Percentiles rank a stretch among this genome's conserved stretches.
Evolutionary conservation across 2,329 filamentous ascomycete genomes (phyloP).

Genomic region (Talaromyces sp.): DNA sequence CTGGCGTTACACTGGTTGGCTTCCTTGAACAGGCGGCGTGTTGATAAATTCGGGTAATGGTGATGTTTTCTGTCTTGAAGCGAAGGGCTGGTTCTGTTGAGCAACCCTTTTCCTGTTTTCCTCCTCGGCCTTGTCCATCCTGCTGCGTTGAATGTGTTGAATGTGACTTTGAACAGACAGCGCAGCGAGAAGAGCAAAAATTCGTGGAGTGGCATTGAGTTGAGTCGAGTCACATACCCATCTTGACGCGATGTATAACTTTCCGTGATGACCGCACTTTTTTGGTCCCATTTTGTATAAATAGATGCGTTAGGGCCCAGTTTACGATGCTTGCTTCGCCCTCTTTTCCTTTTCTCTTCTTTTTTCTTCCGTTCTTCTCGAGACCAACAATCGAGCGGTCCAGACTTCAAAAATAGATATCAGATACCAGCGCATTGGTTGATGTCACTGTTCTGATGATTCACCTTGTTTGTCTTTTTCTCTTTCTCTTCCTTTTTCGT

Average conservation of each 20-base stretch:
- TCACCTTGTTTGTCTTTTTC: not conserved
- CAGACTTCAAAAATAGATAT: not conserved
- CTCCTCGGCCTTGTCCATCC: not conserved
- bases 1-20: constrained; percentile 11
- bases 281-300: not conserved
- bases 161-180: not conserved
- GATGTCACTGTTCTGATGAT: not conserved
- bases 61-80: constrained; percentile 5
- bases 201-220: not conserved
- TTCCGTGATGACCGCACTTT: not conserved
- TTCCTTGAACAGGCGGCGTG: constrained; percentile 8
- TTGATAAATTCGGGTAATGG: constrained; percentile 4
- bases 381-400: not conserved
- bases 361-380: not conserved
- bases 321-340: not conserved
- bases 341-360: not conserved
- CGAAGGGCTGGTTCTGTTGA: not conserved
- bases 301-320: not conserved
- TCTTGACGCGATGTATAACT: not conserved
- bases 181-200: not conserved
- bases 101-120: not conserved
- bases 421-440: not conserved
- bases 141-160: not conserved
- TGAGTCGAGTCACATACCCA: not conserved
- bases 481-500: not conserved